These are phyloP conservation scores for Sporothrix pallida DNA, from an alignment of 2,329 filamentous ascomycete species.

Conservation along the genomic window DNA sequence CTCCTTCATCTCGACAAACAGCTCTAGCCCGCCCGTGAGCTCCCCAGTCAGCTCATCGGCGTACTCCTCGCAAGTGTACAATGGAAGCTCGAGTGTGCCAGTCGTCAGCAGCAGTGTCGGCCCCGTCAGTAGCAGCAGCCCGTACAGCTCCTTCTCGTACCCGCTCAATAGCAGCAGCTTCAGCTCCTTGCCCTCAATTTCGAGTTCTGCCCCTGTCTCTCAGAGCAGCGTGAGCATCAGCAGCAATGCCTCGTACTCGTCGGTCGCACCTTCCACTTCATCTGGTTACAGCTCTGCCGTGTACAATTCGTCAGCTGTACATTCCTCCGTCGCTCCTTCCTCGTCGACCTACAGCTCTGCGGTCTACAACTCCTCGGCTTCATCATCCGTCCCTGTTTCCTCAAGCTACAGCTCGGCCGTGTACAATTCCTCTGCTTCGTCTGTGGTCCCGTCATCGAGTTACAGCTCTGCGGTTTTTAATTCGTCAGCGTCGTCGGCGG, in stretches of 20 bases:
- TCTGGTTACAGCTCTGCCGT: neutral
- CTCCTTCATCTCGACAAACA: slow-evolving; percentile 12
- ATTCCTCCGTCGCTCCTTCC: neutral
- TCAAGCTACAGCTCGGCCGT: neutral
- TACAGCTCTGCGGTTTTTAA: neutral
- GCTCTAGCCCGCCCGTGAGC: neutral
- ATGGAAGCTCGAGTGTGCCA: neutral
- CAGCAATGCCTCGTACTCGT: neutral
- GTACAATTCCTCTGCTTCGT: neutral
- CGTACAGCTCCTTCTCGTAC: neutral
- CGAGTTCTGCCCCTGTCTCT: neutral
- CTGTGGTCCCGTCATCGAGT: neutral
- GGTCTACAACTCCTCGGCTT: neutral
- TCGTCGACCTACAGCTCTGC: slow-evolving; percentile 10
- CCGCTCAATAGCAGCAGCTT: neutral
- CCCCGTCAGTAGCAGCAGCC: neutral
- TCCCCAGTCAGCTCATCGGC: neutral
- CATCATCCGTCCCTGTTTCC: neutral
- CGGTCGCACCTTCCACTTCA: neutral
- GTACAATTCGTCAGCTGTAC: neutral
- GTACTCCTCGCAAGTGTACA: neutral
- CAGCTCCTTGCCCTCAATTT: neutral
- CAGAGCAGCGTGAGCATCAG: neutral
- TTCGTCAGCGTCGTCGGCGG: neutral
- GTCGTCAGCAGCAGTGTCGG: neutral